Conservation (phyloP, 2,329 filamentous ascomycete species). For the Chrysoporthe austroafricana region DNA sequence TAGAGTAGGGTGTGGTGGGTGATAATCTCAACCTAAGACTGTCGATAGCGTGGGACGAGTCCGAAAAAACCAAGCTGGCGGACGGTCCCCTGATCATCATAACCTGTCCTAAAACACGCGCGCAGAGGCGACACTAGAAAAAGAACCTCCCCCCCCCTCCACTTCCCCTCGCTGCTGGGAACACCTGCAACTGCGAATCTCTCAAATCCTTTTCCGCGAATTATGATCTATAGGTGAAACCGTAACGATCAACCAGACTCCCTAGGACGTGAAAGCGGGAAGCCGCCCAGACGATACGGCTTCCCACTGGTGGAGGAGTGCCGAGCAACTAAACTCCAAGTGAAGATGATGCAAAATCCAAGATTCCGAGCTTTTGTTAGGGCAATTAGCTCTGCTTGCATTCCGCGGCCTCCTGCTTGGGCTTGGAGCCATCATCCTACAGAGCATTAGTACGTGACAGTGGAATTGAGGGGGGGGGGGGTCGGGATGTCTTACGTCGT, state of each 20-base stretch:
- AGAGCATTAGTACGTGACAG: conserved; percentile 31
- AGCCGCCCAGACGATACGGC: conserved; percentile 20
- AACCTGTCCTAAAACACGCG: conserved; percentile 20
- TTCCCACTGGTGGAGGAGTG: conserved; percentile 13
- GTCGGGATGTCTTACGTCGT: conserved; percentile 62
- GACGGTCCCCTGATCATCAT: conserved; percentile 22
- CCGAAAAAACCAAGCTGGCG: conserved; percentile 19
- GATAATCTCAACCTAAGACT: conserved; percentile 22
- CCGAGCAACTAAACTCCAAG: conserved; percentile 16
- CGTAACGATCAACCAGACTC: conserved; percentile 26
- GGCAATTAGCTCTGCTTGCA: conserved; percentile 86
- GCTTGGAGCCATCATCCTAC: conserved; percentile 87
- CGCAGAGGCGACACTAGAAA: conserved; percentile 22
- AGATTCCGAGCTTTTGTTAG: conserved; percentile 23
- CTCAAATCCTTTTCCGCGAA: conserved; percentile 27
- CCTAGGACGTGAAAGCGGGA: conserved; percentile 12
- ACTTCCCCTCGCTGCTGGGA: conserved; percentile 13
- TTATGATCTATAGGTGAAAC: conserved; percentile 32
- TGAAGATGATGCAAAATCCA: conserved; percentile 24
- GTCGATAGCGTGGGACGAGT: conserved; percentile 10
- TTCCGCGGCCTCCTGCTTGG: conserved; percentile 91
- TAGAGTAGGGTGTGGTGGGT: conserved; percentile 18
- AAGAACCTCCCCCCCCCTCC: conserved; percentile 10
- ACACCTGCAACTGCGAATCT: conserved; percentile 19
- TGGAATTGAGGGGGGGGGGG: conserved; percentile 14